Base-by-base conservation (phyloP, 805 yeast genomes). In the Starmerella bacillaris region DNA sequence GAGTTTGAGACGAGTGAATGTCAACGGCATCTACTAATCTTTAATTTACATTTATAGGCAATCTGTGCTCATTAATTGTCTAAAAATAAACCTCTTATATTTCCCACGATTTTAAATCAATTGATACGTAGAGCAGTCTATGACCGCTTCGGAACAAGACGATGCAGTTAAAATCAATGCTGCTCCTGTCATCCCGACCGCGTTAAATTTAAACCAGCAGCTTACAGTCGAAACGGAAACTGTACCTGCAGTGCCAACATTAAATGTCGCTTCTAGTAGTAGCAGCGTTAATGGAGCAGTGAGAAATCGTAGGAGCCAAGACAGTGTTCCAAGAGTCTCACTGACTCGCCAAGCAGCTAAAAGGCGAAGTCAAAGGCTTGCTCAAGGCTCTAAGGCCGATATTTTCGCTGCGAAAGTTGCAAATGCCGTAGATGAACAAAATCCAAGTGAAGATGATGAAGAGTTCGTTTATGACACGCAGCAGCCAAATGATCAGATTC, bases 361-460 rank as follows among this genome's bases (percentile, higher is more conserved):
- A 40, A 68, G 64, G 42, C 57, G 54, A 37, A 41, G 40, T 29
- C 37, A 44, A 26, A 38, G 52, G 33, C 46, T 46, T 19, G 54
- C 51, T 5, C 49, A 57, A 4, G 68, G 80, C 3, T 72, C 92
- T 5, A 68, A 83, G 50, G 89, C 94, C 0, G 96, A 84, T 50
- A 71, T 82, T 40, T 89, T 89, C 55, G 96, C 95, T 7, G 95
- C 96, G 0, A 78, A 77, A 47, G 63, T 89, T 41, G 96, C 94
- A 6, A 75, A 82, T 37, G 96, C 96, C 1, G 92, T 86, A 3
- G 92, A 78, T 43, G 94, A 82, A 47, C 43, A 43, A 27, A 51
- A 54, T 21, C 72, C 78, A 27, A 74, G 84, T 22, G 95, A 84
- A 53, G 72, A 83, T 18, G 94, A 84, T 46, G 98, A 89, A 54